Evolutionary conservation across 2,329 filamentous ascomycete species (phyloP), one percentile per base, ranked within the genome.

Genomic region (Aspergillus ochraceus): DNA sequence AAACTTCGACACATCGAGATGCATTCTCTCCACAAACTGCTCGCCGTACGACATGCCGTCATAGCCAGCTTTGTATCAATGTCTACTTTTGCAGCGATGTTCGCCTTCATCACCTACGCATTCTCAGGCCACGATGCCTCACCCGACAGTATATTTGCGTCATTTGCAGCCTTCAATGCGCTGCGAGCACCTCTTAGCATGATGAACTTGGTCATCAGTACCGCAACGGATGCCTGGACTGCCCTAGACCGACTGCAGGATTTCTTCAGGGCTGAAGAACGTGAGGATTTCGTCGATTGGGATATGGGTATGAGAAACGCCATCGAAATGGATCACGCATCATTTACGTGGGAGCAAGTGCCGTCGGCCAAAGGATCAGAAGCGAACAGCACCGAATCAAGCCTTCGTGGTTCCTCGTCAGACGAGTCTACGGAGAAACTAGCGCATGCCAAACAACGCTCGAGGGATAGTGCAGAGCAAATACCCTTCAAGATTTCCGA

Each of bases 51-150:
- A 67, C 96, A 96, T 72, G 91, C 83, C 47, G 92, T 97, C 78
- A 89, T 92, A 75, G 90, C 91, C 12, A 82, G 95, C 53, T 90
- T 90, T 70, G 86, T 96, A 84, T 77, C 91, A 0, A 84, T 97
- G 70, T 94, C 95, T 6, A 90, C 96, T 55, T 97, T 98, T 68
- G 92, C 94, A 0, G 96, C 93, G 1, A 97, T 98, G 92, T 76
- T 98, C 46, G 87, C 94, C 0, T 98, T 98, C 75, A 94, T 98
- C 76, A 94, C 91, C 0, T 88, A 84, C 66, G 83, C 83, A 1
- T 75, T 86, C n/a, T 80, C 85, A 1, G 81, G 89, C 59, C 88
- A 92, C 66, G 74, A 75, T 29, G 83, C 98, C 19, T 81, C 86
- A 1, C 88, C 95, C 0, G 91, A 92, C 0, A 82, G 88, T 24